Conservation (phyloP, 1,139 yeast species). For the Zygotorulaspora mrakii region DNA sequence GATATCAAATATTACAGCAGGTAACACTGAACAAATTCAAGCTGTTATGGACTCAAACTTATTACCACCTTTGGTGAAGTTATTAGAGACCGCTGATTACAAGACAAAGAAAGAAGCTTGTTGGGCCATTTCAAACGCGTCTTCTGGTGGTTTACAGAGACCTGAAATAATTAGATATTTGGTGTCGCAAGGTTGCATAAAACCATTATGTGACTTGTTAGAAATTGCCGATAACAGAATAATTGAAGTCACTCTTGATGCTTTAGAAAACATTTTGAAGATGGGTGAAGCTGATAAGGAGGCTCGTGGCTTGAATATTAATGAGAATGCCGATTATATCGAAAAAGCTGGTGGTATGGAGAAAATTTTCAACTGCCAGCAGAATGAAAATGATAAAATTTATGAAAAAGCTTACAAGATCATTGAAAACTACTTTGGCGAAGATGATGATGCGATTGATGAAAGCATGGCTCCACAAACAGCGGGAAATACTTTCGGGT, state of each 20-base stretch:
- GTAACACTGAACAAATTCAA: slow-evolving; percentile 91
- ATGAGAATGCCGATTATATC: slow-evolving; percentile 84
- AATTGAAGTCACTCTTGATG: slow-evolving; percentile 92
- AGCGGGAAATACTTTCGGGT: slow-evolving; percentile 81
- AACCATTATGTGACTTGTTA: slow-evolving; percentile 91
- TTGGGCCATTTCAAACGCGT: slow-evolving; percentile 98
- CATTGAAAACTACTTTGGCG: slow-evolving; percentile 86
- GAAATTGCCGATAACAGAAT: slow-evolving; percentile 86
- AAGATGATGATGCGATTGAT: slow-evolving; percentile 76
- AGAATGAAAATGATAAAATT: slow-evolving; percentile 84
- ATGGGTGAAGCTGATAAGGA: slow-evolving; percentile 94
- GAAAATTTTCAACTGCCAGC: slow-evolving; percentile 90
- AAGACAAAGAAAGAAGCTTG: slow-evolving; percentile 98
- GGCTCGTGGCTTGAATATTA: slow-evolving; percentile 60
- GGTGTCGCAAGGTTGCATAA: slow-evolving; percentile 93
- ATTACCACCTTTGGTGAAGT: slow-evolving; percentile 85
- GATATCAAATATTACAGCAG: slow-evolving; percentile 94
- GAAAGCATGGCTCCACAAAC: slow-evolving; percentile 79
- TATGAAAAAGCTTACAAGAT: slow-evolving; percentile 87
- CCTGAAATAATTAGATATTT: slow-evolving; percentile 93
- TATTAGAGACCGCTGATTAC: slow-evolving; percentile 79
- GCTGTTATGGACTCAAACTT: slow-evolving; percentile 93
- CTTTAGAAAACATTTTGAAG: slow-evolving; percentile 86
- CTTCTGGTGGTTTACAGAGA: slow-evolving; percentile 87
- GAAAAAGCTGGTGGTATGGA: slow-evolving; percentile 99